Conservation (phyloP, 108 stramenopile genomes). For the Fistulifera pelliculosa region DNA sequence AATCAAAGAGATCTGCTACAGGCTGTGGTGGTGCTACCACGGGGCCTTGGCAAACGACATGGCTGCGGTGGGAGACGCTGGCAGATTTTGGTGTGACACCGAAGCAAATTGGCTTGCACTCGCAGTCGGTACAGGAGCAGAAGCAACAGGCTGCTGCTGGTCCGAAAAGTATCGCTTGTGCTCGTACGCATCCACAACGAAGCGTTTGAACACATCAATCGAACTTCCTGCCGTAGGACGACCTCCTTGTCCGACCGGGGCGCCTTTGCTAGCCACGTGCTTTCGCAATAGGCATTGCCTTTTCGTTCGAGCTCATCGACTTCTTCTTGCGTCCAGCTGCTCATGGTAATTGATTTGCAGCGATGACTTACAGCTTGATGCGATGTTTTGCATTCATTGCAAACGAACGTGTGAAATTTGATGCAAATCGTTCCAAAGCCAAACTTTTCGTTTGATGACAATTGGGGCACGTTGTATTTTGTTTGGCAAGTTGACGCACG, state of each 20-base stretch:
- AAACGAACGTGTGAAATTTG: constrained; percentile 88
- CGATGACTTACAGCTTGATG: constrained; percentile 89
- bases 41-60: constrained; percentile 16
- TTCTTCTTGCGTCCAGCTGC: constrained; percentile 67
- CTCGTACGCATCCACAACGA: constrained; percentile 77
- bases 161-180: constrained; percentile 58
- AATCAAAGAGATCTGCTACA: constrained; percentile 50
- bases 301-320: constrained; percentile 44
- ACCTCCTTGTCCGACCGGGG: constrained; percentile 60
- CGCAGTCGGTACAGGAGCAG: constrained; percentile 1
- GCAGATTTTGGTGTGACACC: not conserved
- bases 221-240: constrained; percentile 59
- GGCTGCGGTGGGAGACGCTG: constrained; percentile 14
- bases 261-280: constrained; percentile 78
- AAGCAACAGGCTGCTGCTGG: constrained; percentile 19
- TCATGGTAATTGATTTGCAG: constrained; percentile 90
- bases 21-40: constrained; percentile 12
- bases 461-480: constrained; percentile 74
- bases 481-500: constrained; percentile 59
- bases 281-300: constrained; percentile 65
- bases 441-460: constrained; percentile 76
- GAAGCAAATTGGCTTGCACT: not conserved
- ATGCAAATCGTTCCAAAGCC: constrained; percentile 86
- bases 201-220: constrained; percentile 71
- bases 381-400: constrained; percentile 83